A percentile compares a stretch with the other conserved stretches of the same genome.
Evolutionary conservation across 345 rosid genomes (phyloP).

Genomic region (Linum lewisii): DNA sequence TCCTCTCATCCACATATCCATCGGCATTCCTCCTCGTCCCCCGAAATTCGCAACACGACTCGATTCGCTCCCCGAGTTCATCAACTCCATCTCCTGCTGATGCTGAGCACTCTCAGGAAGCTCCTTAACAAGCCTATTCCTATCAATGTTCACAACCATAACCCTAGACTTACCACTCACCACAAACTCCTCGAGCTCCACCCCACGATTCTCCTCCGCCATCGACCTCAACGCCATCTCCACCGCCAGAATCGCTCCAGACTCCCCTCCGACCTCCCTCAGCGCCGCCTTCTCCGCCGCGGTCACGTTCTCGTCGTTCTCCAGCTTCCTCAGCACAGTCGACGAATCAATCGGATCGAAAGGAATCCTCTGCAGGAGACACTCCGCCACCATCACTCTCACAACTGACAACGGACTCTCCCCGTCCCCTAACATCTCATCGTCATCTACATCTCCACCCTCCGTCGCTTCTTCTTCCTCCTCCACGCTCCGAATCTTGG

Average conservation of each 20-base stretch:
- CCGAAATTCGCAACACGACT: constrained; percentile 13
- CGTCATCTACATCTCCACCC: constrained; percentile 11
- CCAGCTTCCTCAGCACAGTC: constrained; percentile 74
- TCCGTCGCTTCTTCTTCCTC: constrained; percentile 3
- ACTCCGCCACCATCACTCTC: constrained; percentile 83
- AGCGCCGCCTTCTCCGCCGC: constrained; percentile 65
- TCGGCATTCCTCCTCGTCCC: constrained; percentile 17
- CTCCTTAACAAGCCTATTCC: constrained; percentile 64
- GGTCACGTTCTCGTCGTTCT: constrained; percentile 63
- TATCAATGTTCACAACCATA: constrained; percentile 71
- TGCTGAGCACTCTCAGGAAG: constrained; percentile 55
- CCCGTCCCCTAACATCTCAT: constrained; percentile 15
- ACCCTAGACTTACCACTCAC: constrained; percentile 73
- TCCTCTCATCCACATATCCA: constrained; percentile 54
- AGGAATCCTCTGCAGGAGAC: constrained; percentile 73
- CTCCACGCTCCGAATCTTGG: constrained; percentile 11
- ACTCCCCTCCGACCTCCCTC: constrained; percentile 77
- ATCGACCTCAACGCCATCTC: constrained; percentile 76
- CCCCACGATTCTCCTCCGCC: constrained; percentile 74
- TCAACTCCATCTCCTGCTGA: constrained; percentile 25
- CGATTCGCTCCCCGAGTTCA: constrained; percentile 13
- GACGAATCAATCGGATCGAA: constrained; percentile 70
- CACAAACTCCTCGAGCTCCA: constrained; percentile 78
- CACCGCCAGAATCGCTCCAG: constrained; percentile 66
- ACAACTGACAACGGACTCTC: constrained; percentile 57